phyloP scores from a whole-genome alignment of 495 filamentous ascomycete species.

The Thermochaetoides thermophila region DNA sequence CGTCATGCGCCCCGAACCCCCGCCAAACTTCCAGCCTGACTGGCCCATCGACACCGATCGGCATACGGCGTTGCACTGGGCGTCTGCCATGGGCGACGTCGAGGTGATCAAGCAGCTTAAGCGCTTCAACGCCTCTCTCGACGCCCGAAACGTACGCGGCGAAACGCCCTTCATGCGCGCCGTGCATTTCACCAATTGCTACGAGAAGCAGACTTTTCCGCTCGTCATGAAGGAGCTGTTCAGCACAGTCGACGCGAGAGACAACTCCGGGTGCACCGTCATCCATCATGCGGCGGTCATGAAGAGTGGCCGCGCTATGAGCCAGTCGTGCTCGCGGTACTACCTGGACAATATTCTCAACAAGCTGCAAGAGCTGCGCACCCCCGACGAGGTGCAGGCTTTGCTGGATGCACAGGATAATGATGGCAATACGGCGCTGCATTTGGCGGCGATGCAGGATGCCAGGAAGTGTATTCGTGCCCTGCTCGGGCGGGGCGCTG shows the following conservation, averaged over 20 bases:
- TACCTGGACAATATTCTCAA: slow-evolving; percentile 86
- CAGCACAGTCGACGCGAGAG: slow-evolving; percentile 56
- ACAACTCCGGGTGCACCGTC: slow-evolving; percentile 66
- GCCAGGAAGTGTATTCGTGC: slow-evolving; percentile 60
- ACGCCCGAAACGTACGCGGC: slow-evolving; percentile 55
- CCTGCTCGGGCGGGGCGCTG: slow-evolving; percentile 54
- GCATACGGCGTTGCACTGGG: slow-evolving; percentile 91
- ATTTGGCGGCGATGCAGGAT: slow-evolving; percentile 68
- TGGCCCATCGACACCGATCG: slow-evolving; percentile 76
- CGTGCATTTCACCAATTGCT: slow-evolving; percentile 90
- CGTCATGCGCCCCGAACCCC: slow-evolving; percentile 59
- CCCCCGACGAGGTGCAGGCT: slow-evolving; percentile 50
- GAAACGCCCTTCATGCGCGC: slow-evolving; percentile 93
- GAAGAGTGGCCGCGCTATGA: slow-evolving; percentile 55
- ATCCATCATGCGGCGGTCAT: slow-evolving; percentile 87
- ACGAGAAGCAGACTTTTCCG: slow-evolving; percentile 76
- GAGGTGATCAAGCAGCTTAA: slow-evolving; percentile 78
- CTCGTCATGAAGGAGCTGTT: slow-evolving; percentile 63
- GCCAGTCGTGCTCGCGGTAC: slow-evolving; percentile 71
- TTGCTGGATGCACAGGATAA: slow-evolving; percentile 62
- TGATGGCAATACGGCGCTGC: slow-evolving; percentile 76
- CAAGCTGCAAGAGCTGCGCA: slow-evolving; percentile 54
- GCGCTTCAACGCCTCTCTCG: slow-evolving; percentile 53
- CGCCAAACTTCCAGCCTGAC: slow-evolving; percentile 70
- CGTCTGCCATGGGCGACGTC: slow-evolving; percentile 92